These are phyloP conservation scores for Colletotrichum neosansevieriae DNA, from an alignment of 2,329 filamentous ascomycete species.

Conservation along the genomic window DNA sequence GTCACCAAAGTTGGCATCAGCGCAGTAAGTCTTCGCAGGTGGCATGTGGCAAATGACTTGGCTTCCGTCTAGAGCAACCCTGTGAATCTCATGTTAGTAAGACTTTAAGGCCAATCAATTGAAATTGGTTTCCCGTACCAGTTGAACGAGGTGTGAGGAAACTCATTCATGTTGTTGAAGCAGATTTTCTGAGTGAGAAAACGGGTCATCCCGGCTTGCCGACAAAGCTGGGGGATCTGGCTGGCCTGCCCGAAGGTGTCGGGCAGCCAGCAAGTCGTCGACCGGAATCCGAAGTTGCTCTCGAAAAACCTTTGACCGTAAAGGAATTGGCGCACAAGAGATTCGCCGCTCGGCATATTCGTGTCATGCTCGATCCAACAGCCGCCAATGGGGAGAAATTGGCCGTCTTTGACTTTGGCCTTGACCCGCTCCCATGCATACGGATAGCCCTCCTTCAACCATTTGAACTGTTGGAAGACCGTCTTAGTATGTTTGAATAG, in stretches of 20 bases:
- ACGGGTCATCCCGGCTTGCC: conserved; percentile 74
- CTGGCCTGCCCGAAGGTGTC: conserved; percentile 78
- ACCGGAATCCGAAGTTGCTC: conserved; percentile 73
- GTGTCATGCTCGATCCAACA: conserved; percentile 80
- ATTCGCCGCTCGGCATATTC: conserved; percentile 76
- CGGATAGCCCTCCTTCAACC: conserved; percentile 75
- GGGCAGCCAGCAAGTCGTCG: conserved; percentile 74
- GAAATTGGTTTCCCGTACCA: conserved; percentile 54
- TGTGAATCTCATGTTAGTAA: not conserved
- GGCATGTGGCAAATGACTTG: conserved; percentile 79
- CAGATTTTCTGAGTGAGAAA: conserved; percentile 79
- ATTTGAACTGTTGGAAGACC: conserved; percentile 58
- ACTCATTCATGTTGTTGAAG: conserved; percentile 81
- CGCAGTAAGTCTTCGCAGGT: conserved; percentile 75
- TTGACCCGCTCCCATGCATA: conserved; percentile 75
- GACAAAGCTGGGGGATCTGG: conserved; percentile 75
- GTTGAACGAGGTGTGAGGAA: conserved; percentile 78
- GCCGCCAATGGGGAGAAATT: conserved; percentile 75
- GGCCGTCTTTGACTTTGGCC: conserved; percentile 73
- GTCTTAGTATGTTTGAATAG: not conserved
- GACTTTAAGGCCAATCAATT: not conserved
- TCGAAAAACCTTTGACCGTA: conserved; percentile 78
- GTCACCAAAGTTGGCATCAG: conserved; percentile 74
- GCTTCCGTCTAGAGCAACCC: conserved; percentile 73
- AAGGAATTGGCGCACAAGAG: conserved; percentile 74